Percentiles rank a stretch among this genome's conserved stretches.
Conservation (phyloP, 164 flowering plant genomes). For the Dillenia suffruticosa region DNA sequence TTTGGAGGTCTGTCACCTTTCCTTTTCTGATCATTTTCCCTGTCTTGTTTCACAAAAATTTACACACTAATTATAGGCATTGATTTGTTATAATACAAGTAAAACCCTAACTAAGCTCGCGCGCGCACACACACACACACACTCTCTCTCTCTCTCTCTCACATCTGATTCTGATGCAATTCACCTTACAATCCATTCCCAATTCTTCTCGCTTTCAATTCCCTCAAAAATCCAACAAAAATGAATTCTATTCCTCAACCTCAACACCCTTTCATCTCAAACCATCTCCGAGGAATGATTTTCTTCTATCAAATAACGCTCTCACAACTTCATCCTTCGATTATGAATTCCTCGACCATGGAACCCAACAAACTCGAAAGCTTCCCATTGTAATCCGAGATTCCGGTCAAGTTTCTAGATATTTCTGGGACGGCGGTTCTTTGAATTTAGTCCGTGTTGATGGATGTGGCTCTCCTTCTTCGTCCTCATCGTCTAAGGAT, state of each 20-base stretch:
- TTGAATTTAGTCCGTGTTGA: conserved; percentile 41
- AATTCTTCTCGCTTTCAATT: conserved; percentile 9
- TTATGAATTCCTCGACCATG: conserved; percentile 18
- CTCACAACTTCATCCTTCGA: conserved; percentile 29
- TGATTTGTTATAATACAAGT: no score
- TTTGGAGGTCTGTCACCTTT: no score
- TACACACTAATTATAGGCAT: no score
- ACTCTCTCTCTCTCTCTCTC: conserved; percentile 8
- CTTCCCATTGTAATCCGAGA: conserved; percentile 52
- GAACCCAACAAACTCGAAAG: conserved; percentile 1
- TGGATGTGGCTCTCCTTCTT: conserved; percentile 13
- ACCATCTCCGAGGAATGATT: no score
- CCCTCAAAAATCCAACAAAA: conserved; percentile 19
- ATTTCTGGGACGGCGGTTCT: conserved; percentile 51
- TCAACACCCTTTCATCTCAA: conserved; percentile 6
- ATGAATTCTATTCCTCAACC: conserved; percentile 8
- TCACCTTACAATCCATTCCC: conserved; percentile 8
- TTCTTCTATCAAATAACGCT: conserved; percentile 11
- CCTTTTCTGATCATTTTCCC: no score
- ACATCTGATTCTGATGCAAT: conserved; percentile 25
- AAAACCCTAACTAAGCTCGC: no score
- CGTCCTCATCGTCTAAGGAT: conserved; percentile 13
- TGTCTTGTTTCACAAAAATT: no score
- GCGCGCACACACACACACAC: not conserved
- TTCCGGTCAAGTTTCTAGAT: conserved; percentile 49